Percentiles rank a stretch among this genome's conserved stretches.
phyloP scores from a whole-genome alignment of 129 eudicot species.

The Rutidosis leptorrhynchoides region DNA sequence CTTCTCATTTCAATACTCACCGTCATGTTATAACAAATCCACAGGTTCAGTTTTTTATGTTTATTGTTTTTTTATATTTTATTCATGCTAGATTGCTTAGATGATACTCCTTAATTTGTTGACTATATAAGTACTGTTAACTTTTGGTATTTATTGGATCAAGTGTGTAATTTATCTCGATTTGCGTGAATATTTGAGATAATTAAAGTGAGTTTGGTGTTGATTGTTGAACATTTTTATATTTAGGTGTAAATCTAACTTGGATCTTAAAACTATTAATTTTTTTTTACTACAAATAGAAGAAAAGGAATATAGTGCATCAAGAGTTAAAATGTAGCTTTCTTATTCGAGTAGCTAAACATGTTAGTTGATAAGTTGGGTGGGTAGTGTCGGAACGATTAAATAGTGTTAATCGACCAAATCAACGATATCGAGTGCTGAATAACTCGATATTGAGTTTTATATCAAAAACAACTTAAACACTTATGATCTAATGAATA shows the following conservation, averaged over 20 bases:
- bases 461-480: too few relatives aligned
- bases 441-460: too few relatives aligned
- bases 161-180: conserved; percentile 16
- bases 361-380: conserved; percentile 16
- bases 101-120: conserved; percentile 22
- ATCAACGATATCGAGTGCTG: too few relatives aligned
- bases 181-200: conserved; percentile 16
- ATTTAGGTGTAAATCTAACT: conserved; percentile 11
- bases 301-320: neutral
- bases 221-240: conserved; percentile 10
- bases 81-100: conserved; percentile 6
- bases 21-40: conserved; percentile 41
- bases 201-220: conserved; percentile 18
- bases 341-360: neutral
- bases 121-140: conserved; percentile 10
- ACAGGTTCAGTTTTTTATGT: conserved; percentile 42
- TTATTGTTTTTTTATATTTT: neutral
- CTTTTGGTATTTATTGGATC: conserved; percentile 23
- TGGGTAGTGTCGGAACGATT: too few relatives aligned
- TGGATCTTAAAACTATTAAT: conserved; percentile 9
- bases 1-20: conserved; percentile 28
- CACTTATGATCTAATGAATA: too few relatives aligned
- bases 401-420: too few relatives aligned
- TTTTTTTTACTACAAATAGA: neutral
- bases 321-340: conserved; percentile 5